phyloP scores from a whole-genome alignment of 192 early-diverging fungal genomes.

The Coemansia sp. region DNA sequence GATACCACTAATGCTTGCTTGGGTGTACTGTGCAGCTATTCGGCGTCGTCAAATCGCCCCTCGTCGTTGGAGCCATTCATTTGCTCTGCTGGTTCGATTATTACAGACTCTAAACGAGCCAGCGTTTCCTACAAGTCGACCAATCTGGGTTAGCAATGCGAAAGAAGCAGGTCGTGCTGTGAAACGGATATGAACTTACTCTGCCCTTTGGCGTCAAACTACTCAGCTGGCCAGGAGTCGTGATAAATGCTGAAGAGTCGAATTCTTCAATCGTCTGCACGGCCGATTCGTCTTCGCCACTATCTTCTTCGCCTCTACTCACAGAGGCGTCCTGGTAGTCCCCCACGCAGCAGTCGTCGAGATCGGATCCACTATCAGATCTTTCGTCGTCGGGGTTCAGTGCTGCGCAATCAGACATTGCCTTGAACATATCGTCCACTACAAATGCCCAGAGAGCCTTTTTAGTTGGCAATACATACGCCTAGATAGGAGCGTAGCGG shows the following conservation, averaged over 20 bases:
- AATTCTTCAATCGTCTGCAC: constrained; percentile 14
- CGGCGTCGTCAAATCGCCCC: constrained; percentile 17
- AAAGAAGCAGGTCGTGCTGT: not conserved
- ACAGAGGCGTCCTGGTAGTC: not conserved
- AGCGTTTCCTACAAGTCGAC: constrained; percentile 13
- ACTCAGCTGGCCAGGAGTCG: constrained; percentile 22
- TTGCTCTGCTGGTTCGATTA: not conserved
- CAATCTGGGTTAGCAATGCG: not conserved
- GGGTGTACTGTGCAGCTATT: not conserved
- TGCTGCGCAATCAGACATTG: constrained; percentile 37
- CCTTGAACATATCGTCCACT: constrained; percentile 33
- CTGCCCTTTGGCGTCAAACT: constrained; percentile 26
- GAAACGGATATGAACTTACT: not conserved
- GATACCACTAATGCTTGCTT: not conserved
- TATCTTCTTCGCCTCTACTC: not conserved
- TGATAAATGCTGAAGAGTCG: constrained; percentile 35
- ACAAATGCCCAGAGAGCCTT: not conserved
- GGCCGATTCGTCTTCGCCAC: not conserved
- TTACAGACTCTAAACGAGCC: constrained; percentile 32
- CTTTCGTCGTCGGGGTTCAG: constrained; percentile 21
- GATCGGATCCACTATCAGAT: not conserved
- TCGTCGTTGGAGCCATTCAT: not conserved
- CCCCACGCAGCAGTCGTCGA: not conserved
- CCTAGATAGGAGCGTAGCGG: not conserved
- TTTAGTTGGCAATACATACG: not conserved